phyloP scores from a whole-genome alignment of 2,329 filamentous ascomycete species.

The Aotearoamyces nothofagi region DNA sequence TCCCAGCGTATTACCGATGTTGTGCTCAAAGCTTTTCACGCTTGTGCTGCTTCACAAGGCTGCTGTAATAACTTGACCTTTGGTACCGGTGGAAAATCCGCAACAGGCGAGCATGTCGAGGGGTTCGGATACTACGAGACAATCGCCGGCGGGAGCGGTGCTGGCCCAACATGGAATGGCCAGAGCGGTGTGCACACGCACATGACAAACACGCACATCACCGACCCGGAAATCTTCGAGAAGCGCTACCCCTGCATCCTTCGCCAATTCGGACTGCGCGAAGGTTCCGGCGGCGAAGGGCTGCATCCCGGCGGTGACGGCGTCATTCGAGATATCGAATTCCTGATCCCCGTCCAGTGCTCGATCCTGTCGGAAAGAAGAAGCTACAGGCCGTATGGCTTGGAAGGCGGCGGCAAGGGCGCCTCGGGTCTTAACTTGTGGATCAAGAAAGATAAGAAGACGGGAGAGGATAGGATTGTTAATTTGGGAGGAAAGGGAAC shows the following conservation, averaged over 20 bases:
- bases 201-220: constrained; percentile 75
- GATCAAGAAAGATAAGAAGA: constrained; percentile 45
- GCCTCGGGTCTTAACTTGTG: constrained; percentile 69
- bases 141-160: constrained; percentile 60
- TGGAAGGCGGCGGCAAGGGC: constrained; percentile 67
- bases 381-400: constrained; percentile 63
- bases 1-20: constrained; percentile 72
- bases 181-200: constrained; percentile 62
- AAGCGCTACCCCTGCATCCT: constrained; percentile 13
- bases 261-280: constrained; percentile 10
- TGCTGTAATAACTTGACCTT: constrained; percentile 80
- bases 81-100: constrained; percentile 58
- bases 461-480: constrained; percentile 59
- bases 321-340: constrained; percentile 11
- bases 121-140: constrained; percentile 79
- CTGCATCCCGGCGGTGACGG: constrained; percentile 9
- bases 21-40: constrained; percentile 64
- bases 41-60: constrained; percentile 66
- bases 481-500: constrained; percentile 73
- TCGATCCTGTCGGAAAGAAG: constrained; percentile 36
- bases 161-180: constrained; percentile 56
- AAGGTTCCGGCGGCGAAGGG: constrained; percentile 10
- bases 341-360: constrained; percentile 3
- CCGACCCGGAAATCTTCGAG: constrained; percentile 50
- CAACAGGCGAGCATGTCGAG: constrained; percentile 42